Percentiles rank a stretch among this genome's conserved stretches.
These are phyloP conservation scores for Penicillium sp. DNA, from an alignment of 2,329 filamentous ascomycete genomes.

Conservation along the genomic window DNA sequence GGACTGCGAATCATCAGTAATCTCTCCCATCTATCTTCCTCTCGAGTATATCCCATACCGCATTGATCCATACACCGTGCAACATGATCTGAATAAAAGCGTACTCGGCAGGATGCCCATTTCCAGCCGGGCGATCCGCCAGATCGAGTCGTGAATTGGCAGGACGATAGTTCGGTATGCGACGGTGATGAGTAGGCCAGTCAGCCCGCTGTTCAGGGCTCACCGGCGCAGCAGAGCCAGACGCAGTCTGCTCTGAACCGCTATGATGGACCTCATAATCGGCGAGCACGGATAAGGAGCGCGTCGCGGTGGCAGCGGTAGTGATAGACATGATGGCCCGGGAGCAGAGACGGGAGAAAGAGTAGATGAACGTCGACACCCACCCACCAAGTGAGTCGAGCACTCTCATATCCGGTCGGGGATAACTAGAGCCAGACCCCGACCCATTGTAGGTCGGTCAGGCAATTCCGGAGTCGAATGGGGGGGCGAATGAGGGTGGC, in stretches of 20 bases:
- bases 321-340: conserved; percentile 26
- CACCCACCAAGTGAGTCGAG: not conserved
- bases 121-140: conserved; percentile 46
- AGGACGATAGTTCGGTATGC: conserved; percentile 52
- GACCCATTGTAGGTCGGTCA: not conserved
- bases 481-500: not conserved
- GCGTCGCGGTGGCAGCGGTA: conserved; percentile 14
- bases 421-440: not conserved
- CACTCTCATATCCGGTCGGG: conserved; percentile 7
- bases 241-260: conserved; percentile 5
- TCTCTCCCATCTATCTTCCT: conserved; percentile 25
- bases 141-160: conserved; percentile 48
- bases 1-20: conserved; percentile 18
- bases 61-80: conserved; percentile 48
- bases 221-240: not conserved
- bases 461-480: not conserved
- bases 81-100: conserved; percentile 56
- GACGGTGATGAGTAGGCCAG: conserved; percentile 53
- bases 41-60: conserved; percentile 19
- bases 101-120: conserved; percentile 46
- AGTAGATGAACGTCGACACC: conserved; percentile 1
- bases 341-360: conserved; percentile 1
- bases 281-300: conserved; percentile 25
- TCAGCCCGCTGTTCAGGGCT: conserved; percentile 19
- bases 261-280: conserved; percentile 33